Evolutionary conservation across 805 yeast genomes (phyloP).

Genomic region (Saccharomycopsis sp.): DNA sequence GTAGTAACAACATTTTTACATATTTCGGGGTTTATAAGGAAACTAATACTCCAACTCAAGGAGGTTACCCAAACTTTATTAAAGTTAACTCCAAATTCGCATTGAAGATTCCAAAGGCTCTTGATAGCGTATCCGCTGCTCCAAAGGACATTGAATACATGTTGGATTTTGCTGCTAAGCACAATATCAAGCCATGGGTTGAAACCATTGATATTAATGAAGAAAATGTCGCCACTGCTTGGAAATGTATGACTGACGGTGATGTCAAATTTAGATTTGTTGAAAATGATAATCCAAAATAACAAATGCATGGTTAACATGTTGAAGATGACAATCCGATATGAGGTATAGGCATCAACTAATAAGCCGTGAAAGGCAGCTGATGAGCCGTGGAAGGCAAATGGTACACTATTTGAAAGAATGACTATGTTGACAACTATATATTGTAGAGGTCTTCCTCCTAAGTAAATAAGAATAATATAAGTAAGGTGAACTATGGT

Average conservation of each 20-base stretch:
- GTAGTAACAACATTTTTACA: constrained; percentile 30
- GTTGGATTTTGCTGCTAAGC: constrained; percentile 41
- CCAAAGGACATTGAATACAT: constrained; percentile 44
- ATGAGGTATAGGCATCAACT: too few species aligned
- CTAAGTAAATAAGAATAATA: too few species aligned
- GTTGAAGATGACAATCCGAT: too few species aligned
- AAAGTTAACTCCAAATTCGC: constrained; percentile 35
- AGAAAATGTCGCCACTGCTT: constrained; percentile 36
- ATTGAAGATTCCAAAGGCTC: constrained; percentile 37
- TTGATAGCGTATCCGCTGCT: constrained; percentile 34
- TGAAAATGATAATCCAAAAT: too few species aligned
- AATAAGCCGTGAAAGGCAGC: too few species aligned
- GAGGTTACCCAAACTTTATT: constrained; percentile 32
- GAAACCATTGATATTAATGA: constrained; percentile 44
- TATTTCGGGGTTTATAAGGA: constrained; percentile 31
- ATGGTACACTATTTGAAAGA: too few species aligned
- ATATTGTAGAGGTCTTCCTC: too few species aligned
- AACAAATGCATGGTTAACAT: too few species aligned
- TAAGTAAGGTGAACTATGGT: too few species aligned
- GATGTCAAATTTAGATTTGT: constrained; percentile 51
- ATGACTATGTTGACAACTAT: too few species aligned
- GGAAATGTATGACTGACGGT: constrained; percentile 41
- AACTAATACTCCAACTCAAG: constrained; percentile 28
- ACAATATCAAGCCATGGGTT: constrained; percentile 43
- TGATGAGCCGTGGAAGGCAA: too few species aligned